These are phyloP conservation scores for Cercospora nicotianae DNA, from an alignment of 2,329 filamentous ascomycete genomes.

Conservation along the genomic window DNA sequence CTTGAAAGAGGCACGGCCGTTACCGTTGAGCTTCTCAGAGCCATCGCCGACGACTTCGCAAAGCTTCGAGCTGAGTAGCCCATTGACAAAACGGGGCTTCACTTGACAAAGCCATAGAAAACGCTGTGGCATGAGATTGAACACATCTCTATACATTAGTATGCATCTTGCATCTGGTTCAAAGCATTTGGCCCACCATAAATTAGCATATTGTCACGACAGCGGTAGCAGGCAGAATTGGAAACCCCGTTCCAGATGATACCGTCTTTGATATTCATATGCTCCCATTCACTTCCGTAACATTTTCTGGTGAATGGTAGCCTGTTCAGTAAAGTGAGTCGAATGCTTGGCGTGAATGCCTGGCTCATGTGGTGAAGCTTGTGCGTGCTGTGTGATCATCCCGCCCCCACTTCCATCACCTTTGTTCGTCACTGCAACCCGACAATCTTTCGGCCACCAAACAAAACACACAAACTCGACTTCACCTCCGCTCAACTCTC, in stretches of 20 bases:
- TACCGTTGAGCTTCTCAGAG: conserved; percentile 36
- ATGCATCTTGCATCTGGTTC: background rate
- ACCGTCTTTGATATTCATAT: background rate
- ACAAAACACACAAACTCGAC: background rate
- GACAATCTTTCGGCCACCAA: background rate
- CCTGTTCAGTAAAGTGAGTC: background rate
- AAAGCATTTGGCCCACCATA: background rate
- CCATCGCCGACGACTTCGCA: conserved; percentile 39
- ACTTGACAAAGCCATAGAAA: background rate
- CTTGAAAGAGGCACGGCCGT: conserved; percentile 38
- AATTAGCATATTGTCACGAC: background rate
- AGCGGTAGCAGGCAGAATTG: background rate
- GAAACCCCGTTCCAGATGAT: background rate
- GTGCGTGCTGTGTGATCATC: background rate
- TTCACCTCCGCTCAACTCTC: background rate
- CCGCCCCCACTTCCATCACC: conserved; percentile 7
- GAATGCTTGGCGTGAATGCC: conserved; percentile 3
- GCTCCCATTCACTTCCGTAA: background rate
- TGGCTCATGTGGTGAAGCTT: conserved; percentile 1
- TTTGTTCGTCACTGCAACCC: background rate
- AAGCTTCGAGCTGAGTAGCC: background rate
- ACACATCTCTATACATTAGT: background rate
- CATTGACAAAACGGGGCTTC: background rate
- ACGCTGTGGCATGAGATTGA: background rate
- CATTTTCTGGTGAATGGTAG: background rate